phyloP scores from a whole-genome alignment of 2,329 filamentous ascomycete genomes.

The Penicillium sp. region DNA sequence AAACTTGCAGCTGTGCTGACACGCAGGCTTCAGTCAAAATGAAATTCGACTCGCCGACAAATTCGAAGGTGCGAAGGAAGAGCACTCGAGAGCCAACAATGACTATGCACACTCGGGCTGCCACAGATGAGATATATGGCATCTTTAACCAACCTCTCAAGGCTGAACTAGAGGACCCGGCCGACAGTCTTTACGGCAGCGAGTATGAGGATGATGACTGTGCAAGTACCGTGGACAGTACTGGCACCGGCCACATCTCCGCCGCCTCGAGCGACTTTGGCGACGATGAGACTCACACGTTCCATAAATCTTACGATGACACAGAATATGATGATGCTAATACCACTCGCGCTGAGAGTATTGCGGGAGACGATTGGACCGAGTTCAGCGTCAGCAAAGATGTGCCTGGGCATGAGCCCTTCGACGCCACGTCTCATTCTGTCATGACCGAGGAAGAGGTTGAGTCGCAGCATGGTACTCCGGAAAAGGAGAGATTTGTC shows the following conservation, averaged over 20 bases:
- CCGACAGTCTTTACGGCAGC: constrained; percentile 61
- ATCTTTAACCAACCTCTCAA: constrained; percentile 86
- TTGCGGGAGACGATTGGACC: constrained; percentile 69
- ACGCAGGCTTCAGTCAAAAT: constrained; percentile 64
- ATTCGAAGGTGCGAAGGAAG: constrained; percentile 77
- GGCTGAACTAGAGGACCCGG: constrained; percentile 43
- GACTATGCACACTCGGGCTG: constrained; percentile 92
- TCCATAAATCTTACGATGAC: constrained; percentile 38
- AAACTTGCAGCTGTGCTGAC: constrained; percentile 25
- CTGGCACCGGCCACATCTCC: constrained; percentile 66
- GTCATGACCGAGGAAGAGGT: constrained; percentile 24
- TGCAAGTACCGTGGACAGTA: constrained; percentile 80
- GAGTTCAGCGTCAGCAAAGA: constrained; percentile 74
- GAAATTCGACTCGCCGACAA: constrained; percentile 82
- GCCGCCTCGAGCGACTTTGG: constrained; percentile 58
- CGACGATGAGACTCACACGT: constrained; percentile 48
- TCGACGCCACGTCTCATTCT: constrained; percentile 16
- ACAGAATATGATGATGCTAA: constrained; percentile 38
- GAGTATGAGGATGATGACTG: constrained; percentile 68
- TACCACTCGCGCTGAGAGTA: constrained; percentile 49
- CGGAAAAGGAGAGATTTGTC: constrained; percentile 41
- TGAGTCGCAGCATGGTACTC: constrained; percentile 30
- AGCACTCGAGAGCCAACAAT: constrained; percentile 81
- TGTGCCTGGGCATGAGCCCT: constrained; percentile 46
- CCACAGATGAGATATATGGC: constrained; percentile 94